phyloP scores from a whole-genome alignment of 106 monocot species.

The Dioscorea zingiberensis region DNA sequence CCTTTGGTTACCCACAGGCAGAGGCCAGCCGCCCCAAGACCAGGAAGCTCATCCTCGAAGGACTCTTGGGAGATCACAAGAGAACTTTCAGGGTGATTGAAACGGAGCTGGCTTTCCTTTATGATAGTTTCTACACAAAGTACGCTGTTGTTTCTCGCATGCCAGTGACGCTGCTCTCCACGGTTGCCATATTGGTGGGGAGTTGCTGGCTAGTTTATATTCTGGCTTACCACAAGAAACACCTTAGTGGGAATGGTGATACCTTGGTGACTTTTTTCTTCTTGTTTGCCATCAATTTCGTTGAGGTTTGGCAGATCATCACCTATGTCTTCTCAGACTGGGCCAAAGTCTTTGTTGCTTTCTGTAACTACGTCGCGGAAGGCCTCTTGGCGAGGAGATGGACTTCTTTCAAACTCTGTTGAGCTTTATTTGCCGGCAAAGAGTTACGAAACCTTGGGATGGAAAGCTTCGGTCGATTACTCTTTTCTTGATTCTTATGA shows the following conservation, averaged over 20 bases:
- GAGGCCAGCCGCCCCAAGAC: not conserved
- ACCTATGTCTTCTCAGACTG: not conserved
- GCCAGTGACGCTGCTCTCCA: too few relatives aligned
- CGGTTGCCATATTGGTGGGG: too few relatives aligned
- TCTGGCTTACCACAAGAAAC: too few relatives aligned
- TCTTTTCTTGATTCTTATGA: not conserved
- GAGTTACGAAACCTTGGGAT: not conserved
- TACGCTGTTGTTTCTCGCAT: constrained; percentile 5
- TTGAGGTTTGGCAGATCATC: not conserved
- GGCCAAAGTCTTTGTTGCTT: not conserved
- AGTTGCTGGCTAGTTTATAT: too few relatives aligned
- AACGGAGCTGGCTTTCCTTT: constrained; percentile 10
- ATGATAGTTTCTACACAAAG: constrained; percentile 11
- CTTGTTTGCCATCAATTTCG: not conserved
- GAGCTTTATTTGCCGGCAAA: not conserved
- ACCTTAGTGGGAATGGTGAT: too few relatives aligned
- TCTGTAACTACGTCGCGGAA: not conserved
- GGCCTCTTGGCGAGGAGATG: not conserved
- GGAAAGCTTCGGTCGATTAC: not conserved
- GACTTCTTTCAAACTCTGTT: not conserved
- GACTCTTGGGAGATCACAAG: constrained; percentile 3
- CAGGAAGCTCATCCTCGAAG: constrained; percentile 2
- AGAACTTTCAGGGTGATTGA: constrained; percentile 9
- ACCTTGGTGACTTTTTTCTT: not conserved
- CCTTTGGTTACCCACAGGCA: not conserved